phyloP scores from a whole-genome alignment of 352 stramenopile genomes.

The Phytopythium delawarense region DNA sequence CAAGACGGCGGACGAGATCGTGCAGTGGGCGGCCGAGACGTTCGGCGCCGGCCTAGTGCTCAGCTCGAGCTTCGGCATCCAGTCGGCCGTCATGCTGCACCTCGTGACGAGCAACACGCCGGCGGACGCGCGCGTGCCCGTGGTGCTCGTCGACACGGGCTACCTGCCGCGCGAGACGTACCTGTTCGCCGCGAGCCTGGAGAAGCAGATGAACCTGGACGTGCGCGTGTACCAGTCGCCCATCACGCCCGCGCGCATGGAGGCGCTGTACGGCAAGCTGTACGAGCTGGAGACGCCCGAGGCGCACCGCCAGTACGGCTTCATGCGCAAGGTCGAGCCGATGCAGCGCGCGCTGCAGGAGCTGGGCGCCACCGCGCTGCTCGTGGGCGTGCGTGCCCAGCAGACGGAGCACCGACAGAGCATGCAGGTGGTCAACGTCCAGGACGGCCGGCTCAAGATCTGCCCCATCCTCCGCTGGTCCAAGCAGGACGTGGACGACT shows the following conservation, averaged over 20 bases:
- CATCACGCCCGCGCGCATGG: slow-evolving; percentile 74
- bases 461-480: slow-evolving; percentile 83
- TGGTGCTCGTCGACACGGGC: slow-evolving; percentile 84
- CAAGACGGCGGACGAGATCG: slow-evolving; percentile 57
- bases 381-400: slow-evolving; percentile 76
- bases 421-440: slow-evolving; percentile 73
- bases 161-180: slow-evolving; percentile 85
- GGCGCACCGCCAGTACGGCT: slow-evolving; percentile 76
- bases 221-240: slow-evolving; percentile 75
- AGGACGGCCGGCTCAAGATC: slow-evolving; percentile 83
- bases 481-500: slow-evolving; percentile 69
- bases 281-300: slow-evolving; percentile 68
- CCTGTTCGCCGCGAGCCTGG: slow-evolving; percentile 64
- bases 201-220: slow-evolving; percentile 61
- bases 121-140: slow-evolving; percentile 41
- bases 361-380: slow-evolving; percentile 51
- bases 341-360: slow-evolving; percentile 73
- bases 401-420: slow-evolving; percentile 70
- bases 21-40: slow-evolving; percentile 65
- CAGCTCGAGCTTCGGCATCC: slow-evolving; percentile 86
- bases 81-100: slow-evolving; percentile 83
- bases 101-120: slow-evolving; percentile 32
- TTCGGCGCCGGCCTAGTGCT: slow-evolving; percentile 66
- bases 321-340: slow-evolving; percentile 83
- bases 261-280: slow-evolving; percentile 83